phyloP scores from a whole-genome alignment of 192 early-diverging fungal species.

The Spinellus fusiger region DNA sequence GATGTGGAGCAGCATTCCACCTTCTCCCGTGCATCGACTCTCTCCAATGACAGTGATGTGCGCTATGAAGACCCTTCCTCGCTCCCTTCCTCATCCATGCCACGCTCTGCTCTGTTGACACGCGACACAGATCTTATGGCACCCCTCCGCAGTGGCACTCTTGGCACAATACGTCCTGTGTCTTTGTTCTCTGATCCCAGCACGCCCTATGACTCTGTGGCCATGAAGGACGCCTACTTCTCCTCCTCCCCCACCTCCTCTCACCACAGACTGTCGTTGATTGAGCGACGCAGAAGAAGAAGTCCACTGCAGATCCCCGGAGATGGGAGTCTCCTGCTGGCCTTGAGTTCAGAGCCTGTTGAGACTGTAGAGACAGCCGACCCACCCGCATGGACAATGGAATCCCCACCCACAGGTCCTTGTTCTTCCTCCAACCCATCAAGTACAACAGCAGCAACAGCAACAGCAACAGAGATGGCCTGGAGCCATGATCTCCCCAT shows the following conservation, averaged over 20 bases:
- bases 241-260: no score
- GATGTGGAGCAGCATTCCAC: slow-evolving; percentile 4
- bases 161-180: neutral
- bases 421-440: no score
- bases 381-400: no score
- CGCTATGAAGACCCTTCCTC: neutral
- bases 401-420: no score
- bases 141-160: slow-evolving; percentile 6
- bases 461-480: no score
- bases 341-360: neutral
- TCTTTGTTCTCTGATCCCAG: neutral
- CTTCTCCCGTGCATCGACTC: neutral
- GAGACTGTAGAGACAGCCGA: neutral
- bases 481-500: no score
- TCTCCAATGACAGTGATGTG: neutral
- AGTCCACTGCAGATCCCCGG: neutral
- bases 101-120: neutral
- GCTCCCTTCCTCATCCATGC: neutral
- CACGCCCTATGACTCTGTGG: neutral
- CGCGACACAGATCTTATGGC: neutral
- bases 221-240: neutral
- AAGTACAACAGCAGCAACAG: no score
- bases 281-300: neutral
- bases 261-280: neutral
- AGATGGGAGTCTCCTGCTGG: neutral